Evolutionary conservation across 1,139 yeast genomes (phyloP).

Genomic region (Kodamaea sp.): DNA sequence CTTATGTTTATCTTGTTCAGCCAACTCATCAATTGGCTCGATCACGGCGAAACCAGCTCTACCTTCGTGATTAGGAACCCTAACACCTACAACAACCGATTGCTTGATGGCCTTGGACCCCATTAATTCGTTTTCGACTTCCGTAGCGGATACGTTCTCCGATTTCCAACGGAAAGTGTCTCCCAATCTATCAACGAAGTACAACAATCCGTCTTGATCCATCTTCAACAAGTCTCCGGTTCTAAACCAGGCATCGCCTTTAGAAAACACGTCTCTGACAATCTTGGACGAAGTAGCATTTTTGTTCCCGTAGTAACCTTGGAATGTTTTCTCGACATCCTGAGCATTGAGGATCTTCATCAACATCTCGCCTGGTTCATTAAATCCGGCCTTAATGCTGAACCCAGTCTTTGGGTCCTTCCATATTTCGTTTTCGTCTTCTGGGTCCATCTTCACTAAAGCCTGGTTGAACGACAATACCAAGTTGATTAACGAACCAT

Average conservation of each 20-base stretch:
- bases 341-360: constrained; percentile 71
- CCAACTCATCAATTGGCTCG: constrained; percentile 47
- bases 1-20: constrained; percentile 21
- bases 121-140: constrained; percentile 76
- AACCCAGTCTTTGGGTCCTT: constrained; percentile 72
- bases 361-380: constrained; percentile 86
- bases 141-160: constrained; percentile 92
- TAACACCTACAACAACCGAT: constrained; percentile 86
- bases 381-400: constrained; percentile 33
- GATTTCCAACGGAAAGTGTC: constrained; percentile 98
- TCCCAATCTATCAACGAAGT: constrained; percentile 90
- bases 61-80: constrained; percentile 88
- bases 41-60: constrained; percentile 89
- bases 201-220: constrained; percentile 71
- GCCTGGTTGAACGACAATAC: constrained; percentile 59
- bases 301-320: constrained; percentile 84
- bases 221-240: constrained; percentile 79
- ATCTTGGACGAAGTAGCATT: constrained; percentile 79
- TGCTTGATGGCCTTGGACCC: constrained; percentile 60
- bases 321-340: constrained; percentile 71
- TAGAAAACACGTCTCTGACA: constrained; percentile 66
- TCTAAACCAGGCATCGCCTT: constrained; percentile 92
- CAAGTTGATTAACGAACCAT: constrained; percentile 64
- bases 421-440: constrained; percentile 71
- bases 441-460: constrained; percentile 76